Base-by-base conservation (phyloP, 2,329 filamentous ascomycete species). In the Chlorencoelia australis region DNA sequence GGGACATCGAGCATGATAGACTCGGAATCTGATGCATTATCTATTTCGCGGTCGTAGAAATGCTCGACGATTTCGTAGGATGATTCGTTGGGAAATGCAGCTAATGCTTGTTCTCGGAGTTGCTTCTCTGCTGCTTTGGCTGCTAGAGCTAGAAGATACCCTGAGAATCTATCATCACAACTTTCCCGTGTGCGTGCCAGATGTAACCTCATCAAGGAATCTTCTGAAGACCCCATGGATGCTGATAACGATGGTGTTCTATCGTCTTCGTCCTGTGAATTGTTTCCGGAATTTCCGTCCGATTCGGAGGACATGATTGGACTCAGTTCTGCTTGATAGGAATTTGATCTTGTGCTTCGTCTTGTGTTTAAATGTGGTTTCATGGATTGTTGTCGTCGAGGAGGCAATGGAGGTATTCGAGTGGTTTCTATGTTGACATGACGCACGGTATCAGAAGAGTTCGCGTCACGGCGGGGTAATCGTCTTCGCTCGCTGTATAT, bases 101-200 rank as follows among this genome's bases (percentile, higher is more conserved):
- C 78, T 54, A 87, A 68, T 31, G 80, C 82, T 80, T 40, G 79
- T 74, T 60, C 87, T 44, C 82, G 76, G 45, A 95, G 66, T 56
- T 89, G 81, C 52, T 79, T 76, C 56, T 91, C 79, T 7, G 82
- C 83, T 52, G 86, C 80, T 52, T 78, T 80, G 33, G 83, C 83
- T 28, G 87, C 84, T 39, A 94, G 66, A 39, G 82, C 77, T 40
- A 94, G 71, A 37, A 94, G 63, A 57, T 88, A 88, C 24, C 79
- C 76, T 34, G 81, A 76, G 48, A 83, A 81, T 44, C 74, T 72
- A 44, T 84, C 82, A 53, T 91, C 83, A 45, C 82, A 80, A 39
- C 69, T 87, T 67, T 65, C 82, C 59, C 64, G 78, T 68, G 40
- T 72, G 67, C 45, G 65, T 63, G 55, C 73, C 62, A 55, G 41